These are phyloP conservation scores for Selaginella moellendorffii DNA, from an alignment of 75 land plant species.

Conservation along the genomic window DNA sequence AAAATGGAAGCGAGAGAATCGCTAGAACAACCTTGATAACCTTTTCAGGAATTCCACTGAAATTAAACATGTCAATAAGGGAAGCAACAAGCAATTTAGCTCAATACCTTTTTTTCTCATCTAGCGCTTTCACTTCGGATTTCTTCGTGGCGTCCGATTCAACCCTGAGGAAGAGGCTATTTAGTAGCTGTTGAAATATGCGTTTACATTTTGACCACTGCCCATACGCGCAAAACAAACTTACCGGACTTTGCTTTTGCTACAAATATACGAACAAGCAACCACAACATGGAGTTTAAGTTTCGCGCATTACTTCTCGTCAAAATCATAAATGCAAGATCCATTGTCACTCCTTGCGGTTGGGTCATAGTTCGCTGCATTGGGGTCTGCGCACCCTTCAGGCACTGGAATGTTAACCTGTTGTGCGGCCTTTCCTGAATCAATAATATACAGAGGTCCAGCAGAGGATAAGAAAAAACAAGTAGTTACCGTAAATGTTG, in stretches of 20 bases:
- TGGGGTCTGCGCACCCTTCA: slow-evolving; percentile 69
- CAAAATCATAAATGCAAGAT: slow-evolving; percentile 2
- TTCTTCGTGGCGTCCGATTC: too few relatives aligned
- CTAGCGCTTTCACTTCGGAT: too few relatives aligned
- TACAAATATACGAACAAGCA: background rate
- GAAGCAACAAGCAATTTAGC: too few relatives aligned
- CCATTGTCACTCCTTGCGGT: slow-evolving; percentile 5
- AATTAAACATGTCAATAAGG: background rate
- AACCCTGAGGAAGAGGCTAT: too few relatives aligned
- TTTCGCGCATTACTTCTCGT: background rate
- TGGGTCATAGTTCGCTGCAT: slow-evolving; percentile 27
- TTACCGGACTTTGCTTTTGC: background rate
- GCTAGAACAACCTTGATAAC: background rate
- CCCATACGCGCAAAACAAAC: background rate
- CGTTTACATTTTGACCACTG: too few relatives aligned
- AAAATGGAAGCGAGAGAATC: background rate
- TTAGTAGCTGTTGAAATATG: too few relatives aligned
- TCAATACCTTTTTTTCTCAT: too few relatives aligned
- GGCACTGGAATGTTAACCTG: slow-evolving; percentile 65
- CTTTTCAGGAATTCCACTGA: background rate
- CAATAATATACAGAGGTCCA: too few relatives aligned
- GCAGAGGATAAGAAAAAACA: background rate
- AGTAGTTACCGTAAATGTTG: background rate
- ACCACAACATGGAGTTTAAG: background rate
- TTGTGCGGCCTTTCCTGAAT: slow-evolving; percentile 73